phyloP scores from a whole-genome alignment of 805 yeast genomes.

The Kodamaea sagamina region DNA sequence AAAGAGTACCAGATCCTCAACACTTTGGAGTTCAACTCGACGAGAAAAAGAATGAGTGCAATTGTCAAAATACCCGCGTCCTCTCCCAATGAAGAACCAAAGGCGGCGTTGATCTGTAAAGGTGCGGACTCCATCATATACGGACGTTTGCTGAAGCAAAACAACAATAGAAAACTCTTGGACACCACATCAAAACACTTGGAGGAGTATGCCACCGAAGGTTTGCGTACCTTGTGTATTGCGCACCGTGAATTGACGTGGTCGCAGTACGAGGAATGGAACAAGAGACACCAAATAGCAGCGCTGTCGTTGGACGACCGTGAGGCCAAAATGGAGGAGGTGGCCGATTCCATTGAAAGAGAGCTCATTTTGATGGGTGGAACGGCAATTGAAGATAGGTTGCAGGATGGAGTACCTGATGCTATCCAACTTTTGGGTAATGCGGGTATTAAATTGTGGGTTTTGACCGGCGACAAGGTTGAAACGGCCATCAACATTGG shows the following conservation, averaged over 20 bases:
- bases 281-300: slow-evolving; percentile 60
- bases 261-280: slow-evolving; percentile 66
- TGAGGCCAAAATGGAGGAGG: slow-evolving; percentile 71
- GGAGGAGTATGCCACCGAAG: slow-evolving; percentile 80
- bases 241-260: slow-evolving; percentile 69
- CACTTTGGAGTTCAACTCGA: slow-evolving; percentile 75
- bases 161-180: slow-evolving; percentile 50
- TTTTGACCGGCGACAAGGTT: slow-evolving; percentile 77
- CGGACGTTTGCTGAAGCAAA: slow-evolving; percentile 53
- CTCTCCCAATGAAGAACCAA: slow-evolving; percentile 31
- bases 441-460: slow-evolving; percentile 84
- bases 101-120: slow-evolving; percentile 70
- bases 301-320: slow-evolving; percentile 62
- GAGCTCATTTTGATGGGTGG: slow-evolving; percentile 66
- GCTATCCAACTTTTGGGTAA: slow-evolving; percentile 63
- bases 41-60: slow-evolving; percentile 87
- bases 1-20: slow-evolving; percentile 74
- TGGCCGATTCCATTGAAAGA: slow-evolving; percentile 69
- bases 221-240: slow-evolving; percentile 78
- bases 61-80: slow-evolving; percentile 62
- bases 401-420: slow-evolving; percentile 78
- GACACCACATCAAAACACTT: slow-evolving; percentile 69
- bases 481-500: slow-evolving; percentile 87
- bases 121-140: slow-evolving; percentile 86
- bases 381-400: slow-evolving; percentile 78